Conservation (phyloP, 176 grass and related monocot species). For the Bothriochloa decipiens region DNA sequence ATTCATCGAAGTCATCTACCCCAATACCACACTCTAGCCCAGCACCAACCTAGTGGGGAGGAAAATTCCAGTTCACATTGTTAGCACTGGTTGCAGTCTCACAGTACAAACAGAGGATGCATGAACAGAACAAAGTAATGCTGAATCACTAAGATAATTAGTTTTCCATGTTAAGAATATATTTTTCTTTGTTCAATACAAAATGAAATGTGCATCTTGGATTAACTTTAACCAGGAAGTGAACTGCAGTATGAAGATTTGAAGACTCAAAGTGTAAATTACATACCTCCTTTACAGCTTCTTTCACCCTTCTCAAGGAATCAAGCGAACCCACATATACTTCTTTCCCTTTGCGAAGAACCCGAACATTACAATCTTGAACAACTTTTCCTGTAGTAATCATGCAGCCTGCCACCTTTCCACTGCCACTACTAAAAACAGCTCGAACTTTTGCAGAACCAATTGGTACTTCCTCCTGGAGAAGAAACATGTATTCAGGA, state of each 20-base stretch:
- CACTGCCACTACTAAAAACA: constrained; percentile 93
- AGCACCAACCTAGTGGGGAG: constrained; percentile 55
- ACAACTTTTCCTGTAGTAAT: constrained; percentile 77
- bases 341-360: constrained; percentile 78
- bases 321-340: constrained; percentile 67
- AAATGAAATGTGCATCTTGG: background rate
- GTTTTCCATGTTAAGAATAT: background rate
- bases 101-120: constrained; percentile 5
- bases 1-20: constrained; percentile 77
- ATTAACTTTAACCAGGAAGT: constrained; percentile 2
- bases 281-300: constrained; percentile 95
- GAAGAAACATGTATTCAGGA: constrained; percentile 38
- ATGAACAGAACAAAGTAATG: constrained; percentile 27
- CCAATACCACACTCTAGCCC: constrained; percentile 93
- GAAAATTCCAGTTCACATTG: constrained; percentile 4
- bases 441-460: constrained; percentile 89
- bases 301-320: constrained; percentile 94
- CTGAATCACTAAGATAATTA: background rate
- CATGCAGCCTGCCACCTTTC: constrained; percentile 92
- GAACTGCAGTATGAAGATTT: background rate
- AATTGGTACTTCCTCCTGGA: constrained; percentile 81
- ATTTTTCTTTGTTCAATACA: background rate
- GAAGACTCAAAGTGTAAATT: constrained; percentile 2
- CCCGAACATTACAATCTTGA: constrained; percentile 73
- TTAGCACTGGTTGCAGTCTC: constrained; percentile 13